Evolutionary conservation across 2,329 filamentous ascomycete species (phyloP).

Genomic region (Verticillium klebahnii): DNA sequence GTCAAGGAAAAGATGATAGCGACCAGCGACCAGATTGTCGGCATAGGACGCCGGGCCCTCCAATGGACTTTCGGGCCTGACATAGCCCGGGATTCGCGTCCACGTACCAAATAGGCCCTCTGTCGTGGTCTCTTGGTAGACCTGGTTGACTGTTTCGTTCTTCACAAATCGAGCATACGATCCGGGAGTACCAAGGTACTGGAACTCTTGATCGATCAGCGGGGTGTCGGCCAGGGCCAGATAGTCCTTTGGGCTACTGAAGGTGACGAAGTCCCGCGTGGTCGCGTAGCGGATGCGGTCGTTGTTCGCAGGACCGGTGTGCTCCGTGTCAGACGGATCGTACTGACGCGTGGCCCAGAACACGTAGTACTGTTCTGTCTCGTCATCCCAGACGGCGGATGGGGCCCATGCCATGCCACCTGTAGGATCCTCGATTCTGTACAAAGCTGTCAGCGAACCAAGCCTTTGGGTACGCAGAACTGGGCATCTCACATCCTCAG

Average conservation of each 20-base stretch:
- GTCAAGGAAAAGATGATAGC: constrained; percentile 38
- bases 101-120: constrained; percentile 43
- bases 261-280: constrained; percentile 45
- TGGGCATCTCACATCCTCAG: constrained; percentile 13
- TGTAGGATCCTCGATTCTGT: constrained; percentile 24
- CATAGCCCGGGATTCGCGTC: constrained; percentile 32
- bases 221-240: constrained; percentile 32
- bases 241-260: constrained; percentile 39
- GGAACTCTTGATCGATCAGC: constrained; percentile 46
- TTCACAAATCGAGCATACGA: constrained; percentile 44
- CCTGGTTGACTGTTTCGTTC: constrained; percentile 41
- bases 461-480: neutral
- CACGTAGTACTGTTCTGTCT: constrained; percentile 35
- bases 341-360: constrained; percentile 45
- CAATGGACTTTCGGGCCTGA: constrained; percentile 21
- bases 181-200: constrained; percentile 32
- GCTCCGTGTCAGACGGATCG: constrained; percentile 32
- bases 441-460: neutral
- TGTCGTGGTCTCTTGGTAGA: constrained; percentile 41
- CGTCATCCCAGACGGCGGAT: constrained; percentile 29
- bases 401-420: constrained; percentile 34
- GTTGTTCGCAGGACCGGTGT: constrained; percentile 35
- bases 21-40: constrained; percentile 26
- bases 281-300: constrained; percentile 44
- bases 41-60: constrained; percentile 34